Conservation (phyloP, 2,329 filamentous ascomycete species). For the Trematosphaeria pertusa region DNA sequence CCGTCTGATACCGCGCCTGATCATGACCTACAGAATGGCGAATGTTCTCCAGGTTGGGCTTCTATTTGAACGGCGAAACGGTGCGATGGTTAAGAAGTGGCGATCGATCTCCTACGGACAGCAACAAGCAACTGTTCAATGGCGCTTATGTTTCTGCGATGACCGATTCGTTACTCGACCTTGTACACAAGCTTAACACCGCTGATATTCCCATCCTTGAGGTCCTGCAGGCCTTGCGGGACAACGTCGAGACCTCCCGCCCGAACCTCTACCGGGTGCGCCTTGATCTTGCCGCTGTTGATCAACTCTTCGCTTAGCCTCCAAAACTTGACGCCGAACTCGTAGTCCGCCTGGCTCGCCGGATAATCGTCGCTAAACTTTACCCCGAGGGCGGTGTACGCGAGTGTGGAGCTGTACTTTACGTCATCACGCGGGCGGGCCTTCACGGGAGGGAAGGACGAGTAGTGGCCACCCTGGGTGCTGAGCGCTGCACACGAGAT, state of each 20-base stretch:
- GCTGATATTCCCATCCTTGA: conserved; percentile 42
- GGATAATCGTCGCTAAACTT: conserved; percentile 40
- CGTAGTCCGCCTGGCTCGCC: conserved; percentile 33
- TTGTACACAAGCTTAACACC: conserved; percentile 45
- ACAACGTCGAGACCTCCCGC: conserved; percentile 37
- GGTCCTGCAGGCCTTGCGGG: conserved; percentile 38
- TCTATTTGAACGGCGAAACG: no score
- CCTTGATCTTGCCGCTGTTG: conserved; percentile 38
- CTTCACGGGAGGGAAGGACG: conserved; percentile 27
- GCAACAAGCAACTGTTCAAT: no score
- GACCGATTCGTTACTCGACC: conserved; percentile 11
- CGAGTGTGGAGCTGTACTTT: conserved; percentile 51
- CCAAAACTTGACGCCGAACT: conserved; percentile 39
- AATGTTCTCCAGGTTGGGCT: no score
- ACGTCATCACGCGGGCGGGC: conserved; percentile 52
- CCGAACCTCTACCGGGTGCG: conserved; percentile 38
- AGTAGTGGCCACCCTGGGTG: conserved; percentile 28
- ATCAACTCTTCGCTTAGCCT: conserved; percentile 29
- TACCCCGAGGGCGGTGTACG: conserved; percentile 54
- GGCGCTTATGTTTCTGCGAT: no score
- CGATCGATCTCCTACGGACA: no score
- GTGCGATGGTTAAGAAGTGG: no score
- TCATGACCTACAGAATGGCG: no score
- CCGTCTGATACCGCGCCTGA: no score
- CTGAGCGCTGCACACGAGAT: conserved; percentile 31